Evolutionary conservation across 805 yeast species (phyloP), one percentile per base, ranked within the genome.

Genomic region (Wickerhamomyces hampshirensis): DNA sequence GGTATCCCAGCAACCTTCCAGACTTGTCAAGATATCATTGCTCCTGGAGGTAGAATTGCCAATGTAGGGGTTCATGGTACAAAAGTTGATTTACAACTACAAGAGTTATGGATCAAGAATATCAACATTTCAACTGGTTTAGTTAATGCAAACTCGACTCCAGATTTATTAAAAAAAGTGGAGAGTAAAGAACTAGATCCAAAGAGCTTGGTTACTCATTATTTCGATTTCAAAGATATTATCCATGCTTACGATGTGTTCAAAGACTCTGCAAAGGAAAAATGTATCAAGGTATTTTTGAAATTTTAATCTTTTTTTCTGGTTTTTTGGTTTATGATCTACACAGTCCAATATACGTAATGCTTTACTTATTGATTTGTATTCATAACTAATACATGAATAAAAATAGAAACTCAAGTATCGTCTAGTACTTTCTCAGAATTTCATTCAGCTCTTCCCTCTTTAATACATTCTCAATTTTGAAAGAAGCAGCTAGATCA

Each of bases 1-100:
- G 87, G 84, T 51, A 69, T 80, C 30, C 78, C 78, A 40, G 62
- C 63, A 26, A 77, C 84, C 36, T 77, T 79, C 53, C 71, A 74
- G 47, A 60, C 74, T 43, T 80, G 81, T 44, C 73, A 78, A 39
- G 67, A 68, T 19, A 63, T 73, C 24, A 68, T 77, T 42, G 60
- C 68, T 17, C 69, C 76, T 30, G 82, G 83, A 40, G 84, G 84
- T 18, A 68, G 79, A 40, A 70, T 73, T 44, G 83, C 82, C 18
- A 81, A 78, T 54, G 77, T 78, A 28, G 84, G 84, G 45, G 74
- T 69, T 29, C 74, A 69, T 35, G 75, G 74, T 33, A 45, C 48
- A 18, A 53, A 60, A 29, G 73, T 66, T 23, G 65, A 63, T 27
- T 53, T 69, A 39, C 62, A 61, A 30, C 44, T 69, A 31, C 69